Evolutionary conservation across 1,139 yeast genomes (phyloP).

Genomic region (Hyphopichia khmerensis): DNA sequence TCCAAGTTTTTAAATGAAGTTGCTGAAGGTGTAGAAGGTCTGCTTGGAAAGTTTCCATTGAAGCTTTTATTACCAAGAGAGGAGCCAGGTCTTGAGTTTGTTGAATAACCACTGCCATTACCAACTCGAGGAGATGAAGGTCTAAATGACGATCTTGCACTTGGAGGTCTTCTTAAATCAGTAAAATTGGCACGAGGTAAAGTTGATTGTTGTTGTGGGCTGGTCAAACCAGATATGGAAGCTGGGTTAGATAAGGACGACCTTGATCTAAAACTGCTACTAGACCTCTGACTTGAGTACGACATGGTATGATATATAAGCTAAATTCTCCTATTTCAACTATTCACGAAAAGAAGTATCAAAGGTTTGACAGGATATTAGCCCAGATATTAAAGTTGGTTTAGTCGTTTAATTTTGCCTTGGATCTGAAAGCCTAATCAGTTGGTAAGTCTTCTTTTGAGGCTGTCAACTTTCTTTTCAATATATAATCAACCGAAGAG

Average conservation of each 20-base stretch:
- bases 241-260: conserved; percentile 19
- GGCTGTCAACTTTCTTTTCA: too few species aligned
- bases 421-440: too few species aligned
- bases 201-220: conserved; percentile 16
- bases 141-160: conserved; percentile 18
- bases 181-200: conserved; percentile 15
- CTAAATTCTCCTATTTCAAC: too few species aligned
- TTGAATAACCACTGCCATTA: conserved; percentile 2
- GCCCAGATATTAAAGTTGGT: too few species aligned
- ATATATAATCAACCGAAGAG: too few species aligned
- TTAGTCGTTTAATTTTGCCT: too few species aligned
- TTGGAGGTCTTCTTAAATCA: conserved; percentile 24
- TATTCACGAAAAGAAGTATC: too few species aligned
- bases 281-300: conserved; percentile 12
- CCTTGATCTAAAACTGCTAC: conserved; percentile 14
- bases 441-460: too few species aligned
- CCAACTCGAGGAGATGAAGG: conserved; percentile 21
- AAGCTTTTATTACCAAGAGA: conserved; percentile 26
- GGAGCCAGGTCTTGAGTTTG: conserved; percentile 34
- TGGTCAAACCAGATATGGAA: conserved; percentile 7
- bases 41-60: conserved; percentile 14
- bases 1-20: conserved; percentile 22
- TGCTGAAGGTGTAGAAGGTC: conserved; percentile 43
- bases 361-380: too few species aligned
- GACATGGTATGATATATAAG: neutral